Evolutionary conservation across 208 protist species (phyloP).

Genomic region (Giardia muris): DNA sequence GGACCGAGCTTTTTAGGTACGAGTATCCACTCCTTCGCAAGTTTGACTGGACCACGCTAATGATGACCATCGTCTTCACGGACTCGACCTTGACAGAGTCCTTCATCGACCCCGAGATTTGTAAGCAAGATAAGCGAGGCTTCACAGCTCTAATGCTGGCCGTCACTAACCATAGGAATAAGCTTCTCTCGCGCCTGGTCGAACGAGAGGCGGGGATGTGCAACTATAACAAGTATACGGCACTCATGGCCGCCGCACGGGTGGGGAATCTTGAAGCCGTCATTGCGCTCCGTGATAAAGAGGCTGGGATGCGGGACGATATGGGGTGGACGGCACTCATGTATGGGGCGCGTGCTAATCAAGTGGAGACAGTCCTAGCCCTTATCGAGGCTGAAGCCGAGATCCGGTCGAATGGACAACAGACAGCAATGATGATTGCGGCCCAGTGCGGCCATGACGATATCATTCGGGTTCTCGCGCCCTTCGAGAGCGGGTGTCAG

Average conservation of each 20-base stretch:
- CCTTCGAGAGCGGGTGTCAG: neutral
- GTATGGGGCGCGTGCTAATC: neutral
- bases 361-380: neutral
- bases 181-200: neutral
- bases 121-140: neutral
- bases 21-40: neutral
- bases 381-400: neutral
- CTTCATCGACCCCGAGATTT: neutral
- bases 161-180: neutral
- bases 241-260: neutral
- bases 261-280: neutral
- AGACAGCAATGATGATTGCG: slow-evolving; percentile 1
- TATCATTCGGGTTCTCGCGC: neutral
- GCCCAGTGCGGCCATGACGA: neutral
- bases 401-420: neutral
- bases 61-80: neutral
- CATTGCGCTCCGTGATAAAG: neutral
- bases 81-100: neutral
- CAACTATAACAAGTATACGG: neutral
- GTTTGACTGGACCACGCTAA: neutral
- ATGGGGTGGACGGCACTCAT: neutral
- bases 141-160: neutral
- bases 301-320: neutral
- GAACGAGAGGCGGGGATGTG: neutral
- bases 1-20: neutral